A percentile compares a stretch with the other conserved stretches of the same genome.
phyloP scores from a whole-genome alignment of 2,329 filamentous ascomycete species.

The Neurospora crassa region DNA sequence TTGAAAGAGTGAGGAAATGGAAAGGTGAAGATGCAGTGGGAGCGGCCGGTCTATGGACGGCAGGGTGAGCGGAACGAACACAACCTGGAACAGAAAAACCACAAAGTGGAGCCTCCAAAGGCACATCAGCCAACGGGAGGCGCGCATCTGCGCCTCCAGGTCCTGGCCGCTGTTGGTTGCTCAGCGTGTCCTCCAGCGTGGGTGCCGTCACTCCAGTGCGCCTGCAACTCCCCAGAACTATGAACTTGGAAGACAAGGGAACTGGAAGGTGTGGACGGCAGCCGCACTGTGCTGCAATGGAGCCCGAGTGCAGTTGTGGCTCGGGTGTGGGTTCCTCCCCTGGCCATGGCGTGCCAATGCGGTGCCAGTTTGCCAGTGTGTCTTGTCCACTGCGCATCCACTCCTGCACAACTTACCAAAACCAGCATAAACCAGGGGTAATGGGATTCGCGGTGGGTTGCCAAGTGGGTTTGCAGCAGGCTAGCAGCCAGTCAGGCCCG shows the following conservation, averaged over 20 bases:
- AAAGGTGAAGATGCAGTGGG: slow-evolving; percentile 13
- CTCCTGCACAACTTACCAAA: not conserved
- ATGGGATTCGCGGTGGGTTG: not conserved
- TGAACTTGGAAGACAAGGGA: not conserved
- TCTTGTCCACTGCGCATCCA: not conserved
- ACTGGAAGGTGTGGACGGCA: not conserved
- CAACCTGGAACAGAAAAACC: not conserved
- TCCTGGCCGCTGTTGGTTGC: not conserved
- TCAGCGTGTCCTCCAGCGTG: not conserved
- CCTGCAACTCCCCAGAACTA: not conserved
- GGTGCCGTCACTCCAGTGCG: not conserved
- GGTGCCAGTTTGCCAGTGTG: not conserved
- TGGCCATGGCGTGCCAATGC: not conserved
- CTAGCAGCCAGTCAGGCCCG: not conserved
- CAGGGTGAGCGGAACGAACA: slow-evolving; percentile 1
- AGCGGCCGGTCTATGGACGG: slow-evolving; percentile 1
- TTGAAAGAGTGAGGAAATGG: slow-evolving; percentile 17
- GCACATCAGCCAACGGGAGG: not conserved
- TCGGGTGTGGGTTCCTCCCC: not conserved
- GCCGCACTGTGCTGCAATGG: not conserved
- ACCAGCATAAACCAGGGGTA: not conserved
- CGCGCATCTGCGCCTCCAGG: not conserved
- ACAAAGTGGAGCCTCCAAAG: not conserved
- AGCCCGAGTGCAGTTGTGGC: not conserved
- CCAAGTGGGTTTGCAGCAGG: not conserved